These are phyloP conservation scores for Lagerstroemia speciosa DNA, from an alignment of 345 rosid species.

Conservation along the genomic window DNA sequence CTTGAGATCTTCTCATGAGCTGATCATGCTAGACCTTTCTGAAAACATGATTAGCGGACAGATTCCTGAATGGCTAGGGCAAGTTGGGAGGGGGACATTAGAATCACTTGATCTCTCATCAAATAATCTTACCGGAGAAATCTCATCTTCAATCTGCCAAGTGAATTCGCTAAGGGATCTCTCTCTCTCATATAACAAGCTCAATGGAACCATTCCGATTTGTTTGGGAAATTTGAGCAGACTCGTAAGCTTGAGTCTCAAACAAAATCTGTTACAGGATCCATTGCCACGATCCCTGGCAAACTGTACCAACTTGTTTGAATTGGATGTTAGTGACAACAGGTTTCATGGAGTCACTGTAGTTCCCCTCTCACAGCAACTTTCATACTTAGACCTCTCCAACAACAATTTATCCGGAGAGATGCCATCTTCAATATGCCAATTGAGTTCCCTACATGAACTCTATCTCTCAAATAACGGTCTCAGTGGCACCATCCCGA, in stretches of 20 bases:
- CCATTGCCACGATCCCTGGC: neutral
- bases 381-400: too few species aligned
- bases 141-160: neutral
- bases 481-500: too few species aligned
- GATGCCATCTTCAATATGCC: too few species aligned
- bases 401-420: too few species aligned
- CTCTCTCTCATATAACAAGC: neutral
- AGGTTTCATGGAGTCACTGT: too few species aligned
- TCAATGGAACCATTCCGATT: neutral
- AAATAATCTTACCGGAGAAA: neutral
- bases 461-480: too few species aligned
- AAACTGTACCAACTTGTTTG: neutral
- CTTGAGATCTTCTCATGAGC: neutral
- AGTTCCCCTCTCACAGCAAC: too few species aligned
- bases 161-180: neutral
- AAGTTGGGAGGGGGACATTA: neutral
- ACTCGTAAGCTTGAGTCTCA: neutral
- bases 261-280: neutral
- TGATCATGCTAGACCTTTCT: neutral
- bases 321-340: too few species aligned
- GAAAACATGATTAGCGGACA: conserved; percentile 15
- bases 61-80: conserved; percentile 14
- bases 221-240: conserved; percentile 5
- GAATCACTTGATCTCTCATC: neutral
- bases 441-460: too few species aligned